Evolutionary conservation across 2,329 filamentous ascomycete species (phyloP).

Genomic region (Emericellopsis cladophorae): DNA sequence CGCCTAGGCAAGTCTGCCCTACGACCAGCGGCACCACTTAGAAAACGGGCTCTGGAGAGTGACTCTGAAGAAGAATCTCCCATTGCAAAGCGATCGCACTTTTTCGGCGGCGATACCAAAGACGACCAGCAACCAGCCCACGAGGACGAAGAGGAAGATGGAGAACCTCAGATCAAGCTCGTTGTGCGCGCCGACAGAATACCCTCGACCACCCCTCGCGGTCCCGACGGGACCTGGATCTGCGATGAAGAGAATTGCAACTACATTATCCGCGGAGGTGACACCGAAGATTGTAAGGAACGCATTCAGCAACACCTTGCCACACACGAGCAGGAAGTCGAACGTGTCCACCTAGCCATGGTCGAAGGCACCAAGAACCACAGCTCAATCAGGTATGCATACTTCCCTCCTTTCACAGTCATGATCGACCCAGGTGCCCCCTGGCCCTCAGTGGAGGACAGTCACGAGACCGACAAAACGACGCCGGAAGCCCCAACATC

Average conservation of each 20-base stretch:
- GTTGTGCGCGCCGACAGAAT: conserved; percentile 36
- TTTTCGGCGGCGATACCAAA: conserved; percentile 17
- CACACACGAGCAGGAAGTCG: conserved; percentile 43
- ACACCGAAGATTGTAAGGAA: conserved; percentile 36
- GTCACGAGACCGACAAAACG: no score
- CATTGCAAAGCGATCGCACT: conserved; percentile 20
- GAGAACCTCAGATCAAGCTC: conserved; percentile 19
- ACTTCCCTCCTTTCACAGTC: conserved; percentile 14
- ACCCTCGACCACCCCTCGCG: conserved; percentile 34
- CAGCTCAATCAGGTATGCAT: conserved; percentile 42
- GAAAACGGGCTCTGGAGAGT: conserved; percentile 29
- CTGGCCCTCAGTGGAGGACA: no score
- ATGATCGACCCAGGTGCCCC: no score
- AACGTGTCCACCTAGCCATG: conserved; percentile 38
- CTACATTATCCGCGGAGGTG: conserved; percentile 51
- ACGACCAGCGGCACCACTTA: conserved; percentile 24
- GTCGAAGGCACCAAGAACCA: conserved; percentile 42
- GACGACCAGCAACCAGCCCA: conserved; percentile 12
- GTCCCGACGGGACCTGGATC: conserved; percentile 51
- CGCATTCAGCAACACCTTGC: conserved; percentile 48
- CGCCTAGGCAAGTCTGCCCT: conserved; percentile 31
- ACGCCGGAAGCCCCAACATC: no score
- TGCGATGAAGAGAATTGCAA: conserved; percentile 53
- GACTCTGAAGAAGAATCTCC: conserved; percentile 23
- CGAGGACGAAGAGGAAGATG: conserved; percentile 5